A percentile compares a stretch with the other conserved stretches of the same genome.
These are phyloP conservation scores for Begonia peltatifolia DNA, from an alignment of 306 rosid species.

Conservation along the genomic window DNA sequence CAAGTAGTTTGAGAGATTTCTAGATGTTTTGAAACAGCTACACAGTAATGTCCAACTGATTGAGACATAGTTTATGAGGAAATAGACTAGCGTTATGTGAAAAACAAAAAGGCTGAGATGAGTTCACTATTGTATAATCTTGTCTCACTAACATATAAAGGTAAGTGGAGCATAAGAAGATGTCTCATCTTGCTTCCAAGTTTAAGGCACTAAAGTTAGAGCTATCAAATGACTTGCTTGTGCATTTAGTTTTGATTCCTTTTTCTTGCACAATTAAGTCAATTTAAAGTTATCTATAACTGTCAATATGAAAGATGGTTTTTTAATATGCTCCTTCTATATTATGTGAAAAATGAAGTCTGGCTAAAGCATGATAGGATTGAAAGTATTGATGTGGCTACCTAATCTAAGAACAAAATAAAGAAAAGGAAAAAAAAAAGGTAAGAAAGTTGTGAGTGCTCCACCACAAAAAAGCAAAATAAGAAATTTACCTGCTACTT, in stretches of 20 bases:
- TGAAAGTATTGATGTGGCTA: not conserved
- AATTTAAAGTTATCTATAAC: slow-evolving; percentile 1
- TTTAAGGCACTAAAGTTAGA: too few relatives aligned
- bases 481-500: too few relatives aligned
- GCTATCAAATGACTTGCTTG: too few relatives aligned
- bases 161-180: not conserved
- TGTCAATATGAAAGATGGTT: not conserved
- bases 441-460: too few relatives aligned
- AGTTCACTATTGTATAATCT: not conserved
- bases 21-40: too few relatives aligned
- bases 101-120: not conserved
- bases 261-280: not conserved
- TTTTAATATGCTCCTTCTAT: not conserved
- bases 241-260: not conserved
- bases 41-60: too few relatives aligned
- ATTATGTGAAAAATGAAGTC: slow-evolving; percentile 1
- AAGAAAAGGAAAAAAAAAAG: slow-evolving; percentile 1
- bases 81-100: not conserved
- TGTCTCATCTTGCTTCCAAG: not conserved
- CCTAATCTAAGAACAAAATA: not conserved
- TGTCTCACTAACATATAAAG: not conserved
- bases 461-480: too few relatives aligned
- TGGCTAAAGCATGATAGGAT: not conserved
- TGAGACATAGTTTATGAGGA: too few relatives aligned
- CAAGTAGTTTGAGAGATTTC: too few relatives aligned